These are phyloP conservation scores for Phytophthora tubulina DNA, from an alignment of 352 stramenopile genomes.

Conservation along the genomic window DNA sequence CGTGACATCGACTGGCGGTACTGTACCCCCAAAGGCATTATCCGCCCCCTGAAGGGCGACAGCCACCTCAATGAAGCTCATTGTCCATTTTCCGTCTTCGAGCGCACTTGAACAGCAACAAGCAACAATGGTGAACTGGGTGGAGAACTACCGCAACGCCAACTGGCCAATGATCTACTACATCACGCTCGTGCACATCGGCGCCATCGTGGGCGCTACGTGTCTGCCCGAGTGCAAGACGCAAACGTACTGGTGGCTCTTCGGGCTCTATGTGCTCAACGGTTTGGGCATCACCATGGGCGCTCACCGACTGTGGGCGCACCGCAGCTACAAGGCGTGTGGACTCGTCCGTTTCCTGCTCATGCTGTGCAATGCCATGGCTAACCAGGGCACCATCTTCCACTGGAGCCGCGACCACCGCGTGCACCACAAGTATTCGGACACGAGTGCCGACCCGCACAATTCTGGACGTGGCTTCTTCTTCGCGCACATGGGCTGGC, in stretches of 20 bases:
- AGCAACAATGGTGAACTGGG: slow-evolving; percentile 58
- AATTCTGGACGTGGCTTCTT: slow-evolving; percentile 98
- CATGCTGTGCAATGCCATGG: slow-evolving; percentile 98
- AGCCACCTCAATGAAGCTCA: slow-evolving; percentile 22
- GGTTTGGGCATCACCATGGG: slow-evolving; percentile 97
- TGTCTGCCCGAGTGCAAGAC: slow-evolving; percentile 81
- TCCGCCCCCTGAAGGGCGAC: slow-evolving; percentile 2
- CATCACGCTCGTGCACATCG: slow-evolving; percentile 93
- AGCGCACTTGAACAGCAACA: slow-evolving; percentile 29
- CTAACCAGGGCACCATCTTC: slow-evolving; percentile 98
- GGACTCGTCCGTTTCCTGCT: slow-evolving; percentile 93
- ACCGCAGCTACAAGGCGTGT: slow-evolving; percentile 95
- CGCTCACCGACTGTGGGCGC: slow-evolving; percentile 97
- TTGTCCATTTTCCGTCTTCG: slow-evolving; percentile 41
- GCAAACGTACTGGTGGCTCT: slow-evolving; percentile 91
- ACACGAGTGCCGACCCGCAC: slow-evolving; percentile 96
- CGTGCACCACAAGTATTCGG: slow-evolving; percentile 99
- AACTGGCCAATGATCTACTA: slow-evolving; percentile 99
- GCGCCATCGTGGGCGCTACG: slow-evolving; percentile 85
- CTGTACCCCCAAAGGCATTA: slow-evolving; percentile 24
- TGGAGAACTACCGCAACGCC: slow-evolving; percentile 84
- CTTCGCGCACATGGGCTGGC: slow-evolving; percentile 99
- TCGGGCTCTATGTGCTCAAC: slow-evolving; percentile 94
- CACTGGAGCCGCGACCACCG: slow-evolving; percentile 98
- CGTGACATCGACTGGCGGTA: slow-evolving; percentile 41